Base-by-base conservation (phyloP, 1,139 yeast genomes). In the Candida albicans region DNA sequence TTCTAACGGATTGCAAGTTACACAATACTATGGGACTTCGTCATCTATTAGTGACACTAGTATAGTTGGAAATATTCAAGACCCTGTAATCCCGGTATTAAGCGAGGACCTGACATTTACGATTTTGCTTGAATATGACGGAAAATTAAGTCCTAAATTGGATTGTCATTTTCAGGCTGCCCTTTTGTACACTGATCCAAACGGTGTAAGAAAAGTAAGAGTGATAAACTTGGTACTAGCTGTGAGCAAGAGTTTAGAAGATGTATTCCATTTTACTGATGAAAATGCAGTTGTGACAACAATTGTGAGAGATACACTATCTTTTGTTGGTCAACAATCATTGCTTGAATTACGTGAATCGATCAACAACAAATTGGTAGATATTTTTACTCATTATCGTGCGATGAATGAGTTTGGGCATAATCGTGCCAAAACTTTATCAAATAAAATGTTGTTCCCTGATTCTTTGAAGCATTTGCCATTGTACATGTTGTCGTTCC, bases 101-200 rank as follows among this genome's bases (percentile, higher is more conserved):
- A 75, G 77, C 37, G 74, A 77, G 14, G 84, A 87, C 54, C 85
- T 87, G 39, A 75, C 87, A 2, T 65, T 89, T 46, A 85, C 89
- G 4, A 82, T 88, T 2, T 72, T 88, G 42, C 81, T 93, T 54
- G 75, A 74, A 43, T 86, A 88, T 55, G 97, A 90, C 58, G 91
- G 90, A 1, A 82, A 80, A 49, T 73, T 95, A 37, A 80, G 83
- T 46, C 72, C 87, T 3, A 81, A 81, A 47, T 74, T 78, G 33
- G 96, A 89, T 61, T 88, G 90, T 34, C 95, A 89, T 62, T 89
- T 91, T 71, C 99, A 93, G 65, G 87, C 89, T 1, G 98, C 98
- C 0, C 55, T 93, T 36, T 70, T 95, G 43, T 90, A 89, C 61
- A 93, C 98, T 0, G 87, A 91, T 42, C 59, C 73, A 2, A 72